Evolutionary conservation across 75 land plant species (phyloP).

Genomic region (Selaginella moellendorffii): DNA sequence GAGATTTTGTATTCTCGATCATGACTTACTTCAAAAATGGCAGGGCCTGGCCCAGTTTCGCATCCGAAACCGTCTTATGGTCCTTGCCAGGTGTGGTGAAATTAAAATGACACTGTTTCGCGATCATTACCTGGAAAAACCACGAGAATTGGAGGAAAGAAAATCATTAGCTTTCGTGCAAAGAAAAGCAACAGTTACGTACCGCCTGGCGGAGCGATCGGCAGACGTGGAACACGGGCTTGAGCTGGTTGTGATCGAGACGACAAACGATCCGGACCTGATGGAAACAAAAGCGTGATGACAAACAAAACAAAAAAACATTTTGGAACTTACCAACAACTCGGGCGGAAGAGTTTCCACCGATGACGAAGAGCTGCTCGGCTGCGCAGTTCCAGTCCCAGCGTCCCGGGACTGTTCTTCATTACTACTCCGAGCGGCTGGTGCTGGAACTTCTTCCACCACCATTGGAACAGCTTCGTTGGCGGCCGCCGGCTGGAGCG

Average conservation of each 20-base stretch:
- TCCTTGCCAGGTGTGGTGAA: not conserved
- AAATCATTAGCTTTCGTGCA: not conserved
- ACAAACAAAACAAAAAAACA: not conserved
- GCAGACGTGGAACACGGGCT: not conserved
- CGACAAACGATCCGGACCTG: not conserved
- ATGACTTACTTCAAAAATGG: not conserved
- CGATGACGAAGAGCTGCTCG: too few relatives aligned
- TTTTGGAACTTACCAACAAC: too few relatives aligned
- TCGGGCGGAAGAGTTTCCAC: too few relatives aligned
- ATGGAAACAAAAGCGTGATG: not conserved
- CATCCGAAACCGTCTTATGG: not conserved
- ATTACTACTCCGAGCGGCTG: too few relatives aligned
- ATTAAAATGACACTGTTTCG: not conserved
- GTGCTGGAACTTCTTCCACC: not conserved
- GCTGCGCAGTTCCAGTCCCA: too few relatives aligned
- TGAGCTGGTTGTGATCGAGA: not conserved
- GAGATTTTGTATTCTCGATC: too few relatives aligned
- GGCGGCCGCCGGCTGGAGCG: conserved; percentile 25
- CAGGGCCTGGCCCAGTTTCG: not conserved
- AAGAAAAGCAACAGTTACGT: not conserved
- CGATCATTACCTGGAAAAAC: not conserved
- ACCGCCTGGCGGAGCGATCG: not conserved
- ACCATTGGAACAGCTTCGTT: conserved; percentile 8
- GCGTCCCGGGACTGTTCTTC: too few relatives aligned
- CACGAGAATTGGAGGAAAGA: too few relatives aligned